Base-by-base conservation (phyloP, 2,329 filamentous ascomycete species). In the Cladosporium austrohemisphaericum region DNA sequence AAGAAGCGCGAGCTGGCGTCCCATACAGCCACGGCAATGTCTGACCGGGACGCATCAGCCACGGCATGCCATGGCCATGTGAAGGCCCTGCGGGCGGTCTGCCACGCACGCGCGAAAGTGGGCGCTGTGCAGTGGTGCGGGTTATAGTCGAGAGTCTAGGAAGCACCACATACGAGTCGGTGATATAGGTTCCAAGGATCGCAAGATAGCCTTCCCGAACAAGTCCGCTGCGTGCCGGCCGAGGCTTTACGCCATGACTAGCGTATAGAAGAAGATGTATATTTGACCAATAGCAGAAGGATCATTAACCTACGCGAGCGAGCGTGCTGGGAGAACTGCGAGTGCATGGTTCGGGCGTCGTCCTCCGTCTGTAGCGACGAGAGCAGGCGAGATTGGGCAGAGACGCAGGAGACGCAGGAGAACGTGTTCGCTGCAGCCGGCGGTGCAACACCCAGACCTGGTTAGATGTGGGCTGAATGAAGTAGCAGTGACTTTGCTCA, bases 251-350 rank as follows among this genome's bases (percentile, higher is more conserved):
- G 29, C 38, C 36, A 22, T 38, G 18, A 14, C 25, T 47, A 47
- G 44, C 33, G 44, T 14, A 38, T 38, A 47, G 16, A 20, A n/a
- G n/a, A n/a, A n/a, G n/a, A n/a, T n/a, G n/a, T n/a, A n/a, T n/a
- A n/a, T n/a, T n/a, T 29, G 23, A 36, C 44, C 44, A 47, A 47
- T 47, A 47, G 44, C 25, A 38, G 44, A 19, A 38, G 25, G 33
- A 41, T 23, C 38, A 41, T 19, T 41, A 41, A 26, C 28, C 38
- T 41, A 41, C 38, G 16, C 25, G 13, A 19, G 31, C 38, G 38
- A 31, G 38, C 14, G 38, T 31, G 38, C 11, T 41, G 25, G 28
- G 26, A 14, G 37, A n/a, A n/a, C 37, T 40, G 37, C 14, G 22
- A 40, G 37, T 40, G 37, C 37, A 40, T 22, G n/a, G n/a, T n/a